These are phyloP conservation scores for Podospora pseudocomata DNA, from an alignment of 495 filamentous ascomycete genomes.

Conservation along the genomic window DNA sequence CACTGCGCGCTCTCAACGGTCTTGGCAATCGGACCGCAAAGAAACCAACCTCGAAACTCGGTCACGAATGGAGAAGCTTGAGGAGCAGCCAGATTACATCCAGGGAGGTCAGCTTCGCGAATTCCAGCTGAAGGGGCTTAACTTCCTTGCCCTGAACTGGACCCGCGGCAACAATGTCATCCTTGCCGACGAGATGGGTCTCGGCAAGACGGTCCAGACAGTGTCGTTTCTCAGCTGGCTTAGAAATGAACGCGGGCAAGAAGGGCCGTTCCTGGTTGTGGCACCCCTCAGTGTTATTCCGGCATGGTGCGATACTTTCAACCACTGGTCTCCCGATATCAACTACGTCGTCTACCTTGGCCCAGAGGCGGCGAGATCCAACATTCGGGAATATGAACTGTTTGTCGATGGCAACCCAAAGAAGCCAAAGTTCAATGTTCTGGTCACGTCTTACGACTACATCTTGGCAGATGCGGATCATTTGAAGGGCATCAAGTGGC, in stretches of 20 bases:
- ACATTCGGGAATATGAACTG: conserved; percentile 83
- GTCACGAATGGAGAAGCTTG: conserved; percentile 63
- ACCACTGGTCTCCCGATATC: conserved; percentile 90
- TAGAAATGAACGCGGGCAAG: conserved; percentile 81
- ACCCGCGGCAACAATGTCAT: conserved; percentile 88
- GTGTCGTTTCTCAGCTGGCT: conserved; percentile 97
- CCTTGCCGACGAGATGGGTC: conserved; percentile 95
- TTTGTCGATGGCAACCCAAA: conserved; percentile 77
- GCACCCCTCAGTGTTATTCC: conserved; percentile 95
- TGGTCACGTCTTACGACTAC: conserved; percentile 96
- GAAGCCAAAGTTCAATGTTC: conserved; percentile 87
- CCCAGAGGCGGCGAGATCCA: conserved; percentile 71
- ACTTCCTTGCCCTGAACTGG: conserved; percentile 95
- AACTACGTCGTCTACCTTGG: conserved; percentile 98
- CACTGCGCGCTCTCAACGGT: conserved; percentile 70
- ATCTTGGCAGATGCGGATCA: conserved; percentile 75
- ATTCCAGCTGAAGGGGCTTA: conserved; percentile 90
- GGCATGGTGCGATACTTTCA: conserved; percentile 96
- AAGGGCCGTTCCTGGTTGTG: conserved; percentile 93
- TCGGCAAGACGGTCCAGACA: conserved; percentile 97
- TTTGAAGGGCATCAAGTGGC: conserved; percentile 88
- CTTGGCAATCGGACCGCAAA: conserved; percentile 68
- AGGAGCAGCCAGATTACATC: conserved; percentile 79
- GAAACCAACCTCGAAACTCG: conserved; percentile 75
- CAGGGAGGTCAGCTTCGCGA: conserved; percentile 81